Percentiles rank a stretch among this genome's conserved stretches.
Conservation (phyloP, 306 rosid species). For the Trifolium fragiferum region DNA sequence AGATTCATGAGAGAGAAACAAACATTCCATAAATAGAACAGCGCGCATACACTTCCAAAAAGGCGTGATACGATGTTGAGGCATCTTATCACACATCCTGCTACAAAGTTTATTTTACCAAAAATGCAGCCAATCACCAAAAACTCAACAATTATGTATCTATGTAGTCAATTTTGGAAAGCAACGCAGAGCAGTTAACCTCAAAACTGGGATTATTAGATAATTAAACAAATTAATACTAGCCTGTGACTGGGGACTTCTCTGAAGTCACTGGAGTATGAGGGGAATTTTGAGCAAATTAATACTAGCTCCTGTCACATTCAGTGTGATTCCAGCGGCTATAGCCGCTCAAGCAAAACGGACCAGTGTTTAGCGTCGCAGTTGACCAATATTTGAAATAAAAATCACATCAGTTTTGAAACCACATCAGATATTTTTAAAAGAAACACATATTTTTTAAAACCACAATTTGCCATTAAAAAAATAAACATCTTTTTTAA, state of each 20-base stretch:
- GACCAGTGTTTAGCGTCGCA: not conserved
- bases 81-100: no score
- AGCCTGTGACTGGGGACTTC: not conserved
- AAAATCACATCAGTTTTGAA: no score
- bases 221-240: not conserved
- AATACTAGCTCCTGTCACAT: not conserved
- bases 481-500: no score
- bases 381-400: not conserved
- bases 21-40: no score
- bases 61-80: no score
- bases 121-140: no score
- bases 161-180: not conserved
- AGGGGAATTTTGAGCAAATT: not conserved
- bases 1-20: no score
- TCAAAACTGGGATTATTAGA: not conserved
- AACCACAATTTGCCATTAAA: no score
- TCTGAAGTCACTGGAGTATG: not conserved
- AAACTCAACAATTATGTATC: not conserved
- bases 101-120: no score
- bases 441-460: no score
- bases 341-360: not conserved
- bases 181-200: not conserved
- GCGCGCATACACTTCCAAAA: no score
- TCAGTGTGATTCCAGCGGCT: not conserved
- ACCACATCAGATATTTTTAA: no score